Percentiles rank a stretch among this genome's conserved stretches.
Evolutionary conservation across 352 stramenopile species (phyloP).

Genomic region (Phytophthora pluvialis): DNA sequence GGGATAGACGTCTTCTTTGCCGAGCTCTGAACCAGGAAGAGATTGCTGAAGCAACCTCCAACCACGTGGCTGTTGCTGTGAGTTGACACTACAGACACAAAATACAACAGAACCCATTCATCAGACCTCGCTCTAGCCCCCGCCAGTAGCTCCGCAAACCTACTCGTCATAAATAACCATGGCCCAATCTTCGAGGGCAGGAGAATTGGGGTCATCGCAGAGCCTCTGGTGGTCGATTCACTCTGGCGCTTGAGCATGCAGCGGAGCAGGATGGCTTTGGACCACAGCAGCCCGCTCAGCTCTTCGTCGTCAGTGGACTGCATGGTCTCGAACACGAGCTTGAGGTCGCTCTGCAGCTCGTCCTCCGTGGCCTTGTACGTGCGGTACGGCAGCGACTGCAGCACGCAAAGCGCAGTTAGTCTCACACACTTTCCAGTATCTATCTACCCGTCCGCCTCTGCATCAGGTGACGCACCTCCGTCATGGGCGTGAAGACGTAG

Average conservation of each 20-base stretch:
- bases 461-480: conserved; percentile 37
- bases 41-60: conserved; percentile 74
- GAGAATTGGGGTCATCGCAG: conserved; percentile 25
- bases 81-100: conserved; percentile 62
- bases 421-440: not conserved
- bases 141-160: conserved; percentile 2
- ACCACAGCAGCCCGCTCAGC: conserved; percentile 68
- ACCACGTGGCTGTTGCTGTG: conserved; percentile 73
- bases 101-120: conserved; percentile 8
- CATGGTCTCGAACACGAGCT: conserved; percentile 70
- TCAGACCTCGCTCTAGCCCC: not conserved
- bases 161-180: conserved; percentile 86
- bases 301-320: conserved; percentile 58
- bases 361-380: conserved; percentile 63
- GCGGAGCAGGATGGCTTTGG: conserved; percentile 71
- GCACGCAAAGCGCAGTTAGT: conserved; percentile 7
- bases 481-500: conserved; percentile 85
- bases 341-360: conserved; percentile 60
- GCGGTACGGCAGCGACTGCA: conserved; percentile 55
- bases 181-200: conserved; percentile 66
- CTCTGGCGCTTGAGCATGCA: conserved; percentile 46
- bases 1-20: conserved; percentile 12
- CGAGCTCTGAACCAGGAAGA: conserved; percentile 58
- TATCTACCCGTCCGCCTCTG: not conserved
- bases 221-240: conserved; percentile 16